Evolutionary conservation across 2,329 filamentous ascomycete species (phyloP).

Genomic region (Ilyonectria destructans): DNA sequence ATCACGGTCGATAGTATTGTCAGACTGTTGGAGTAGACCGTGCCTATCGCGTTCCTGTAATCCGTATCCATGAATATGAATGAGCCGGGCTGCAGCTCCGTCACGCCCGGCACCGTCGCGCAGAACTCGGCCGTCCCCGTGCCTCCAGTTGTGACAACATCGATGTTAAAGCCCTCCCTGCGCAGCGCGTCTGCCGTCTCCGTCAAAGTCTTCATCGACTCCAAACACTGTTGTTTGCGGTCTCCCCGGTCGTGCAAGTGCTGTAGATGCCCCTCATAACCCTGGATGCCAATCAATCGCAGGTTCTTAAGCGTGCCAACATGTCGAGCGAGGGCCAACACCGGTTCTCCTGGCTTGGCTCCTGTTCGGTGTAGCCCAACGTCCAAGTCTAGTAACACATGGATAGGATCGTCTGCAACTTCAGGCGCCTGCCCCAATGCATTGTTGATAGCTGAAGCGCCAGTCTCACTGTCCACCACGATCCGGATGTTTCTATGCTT

Average conservation of each 20-base stretch:
- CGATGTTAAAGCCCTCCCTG: slow-evolving; percentile 20
- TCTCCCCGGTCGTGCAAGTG: slow-evolving; percentile 37
- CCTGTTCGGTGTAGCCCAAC: slow-evolving; percentile 39
- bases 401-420: not conserved
- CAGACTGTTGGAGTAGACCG: slow-evolving; percentile 63
- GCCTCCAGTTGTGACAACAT: slow-evolving; percentile 39
- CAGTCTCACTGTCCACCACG: slow-evolving; percentile 33
- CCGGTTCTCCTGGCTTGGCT: not conserved
- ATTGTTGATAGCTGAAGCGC: slow-evolving; percentile 31
- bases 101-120: slow-evolving; percentile 65
- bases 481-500: slow-evolving; percentile 28
- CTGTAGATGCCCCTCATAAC: slow-evolving; percentile 40
- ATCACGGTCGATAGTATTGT: slow-evolving; percentile 28
- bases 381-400: slow-evolving; percentile 32
- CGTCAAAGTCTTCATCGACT: slow-evolving; percentile 34
- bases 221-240: slow-evolving; percentile 32
- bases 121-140: slow-evolving; percentile 62
- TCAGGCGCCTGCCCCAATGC: slow-evolving; percentile 6
- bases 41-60: slow-evolving; percentile 68
- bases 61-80: slow-evolving; percentile 74
- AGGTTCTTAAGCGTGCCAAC: slow-evolving; percentile 23
- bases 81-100: slow-evolving; percentile 69
- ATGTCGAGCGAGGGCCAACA: slow-evolving; percentile 26
- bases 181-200: slow-evolving; percentile 21
- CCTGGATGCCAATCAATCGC: slow-evolving; percentile 37